Evolutionary conservation across 2,329 filamentous ascomycete genomes (phyloP).

Genomic region (Periconia sp.): DNA sequence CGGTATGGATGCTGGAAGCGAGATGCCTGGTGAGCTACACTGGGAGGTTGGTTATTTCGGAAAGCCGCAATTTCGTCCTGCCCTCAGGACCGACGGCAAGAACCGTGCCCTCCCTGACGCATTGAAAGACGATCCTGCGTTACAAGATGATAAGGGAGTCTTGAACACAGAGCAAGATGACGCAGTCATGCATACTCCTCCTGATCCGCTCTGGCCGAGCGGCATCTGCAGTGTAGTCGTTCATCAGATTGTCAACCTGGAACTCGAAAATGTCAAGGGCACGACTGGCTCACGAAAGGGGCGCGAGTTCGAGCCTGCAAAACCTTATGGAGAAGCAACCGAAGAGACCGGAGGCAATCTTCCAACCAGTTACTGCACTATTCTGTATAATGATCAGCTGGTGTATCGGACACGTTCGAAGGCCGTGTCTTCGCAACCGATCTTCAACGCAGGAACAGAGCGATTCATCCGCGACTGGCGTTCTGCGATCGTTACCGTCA

Average conservation of each 20-base stretch:
- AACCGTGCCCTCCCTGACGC: conserved; percentile 76
- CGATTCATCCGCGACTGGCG: conserved; percentile 93
- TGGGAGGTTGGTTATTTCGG: conserved; percentile 97
- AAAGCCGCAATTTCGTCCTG: conserved; percentile 85
- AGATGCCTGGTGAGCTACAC: conserved; percentile 91
- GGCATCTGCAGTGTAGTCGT: conserved; percentile 85
- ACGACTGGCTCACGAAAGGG: conserved; percentile 81
- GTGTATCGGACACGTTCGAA: conserved; percentile 95
- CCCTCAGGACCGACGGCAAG: conserved; percentile 85
- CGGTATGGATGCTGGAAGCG: conserved; percentile 81
- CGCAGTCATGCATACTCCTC: conserved; percentile 86
- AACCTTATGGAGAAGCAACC: conserved; percentile 81
- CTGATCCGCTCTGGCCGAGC: conserved; percentile 94
- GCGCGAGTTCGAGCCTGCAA: conserved; percentile 87
- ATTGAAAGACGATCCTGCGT: conserved; percentile 73
- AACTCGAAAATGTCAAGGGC: conserved; percentile 89
- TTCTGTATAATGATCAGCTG: conserved; percentile 85
- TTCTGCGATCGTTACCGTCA: conserved; percentile 82
- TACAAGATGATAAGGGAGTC: conserved; percentile 87
- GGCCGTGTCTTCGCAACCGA: conserved; percentile 90
- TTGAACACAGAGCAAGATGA: conserved; percentile 78
- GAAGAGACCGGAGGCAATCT: conserved; percentile 81
- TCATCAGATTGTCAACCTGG: conserved; percentile 94
- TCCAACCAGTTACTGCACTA: conserved; percentile 93
- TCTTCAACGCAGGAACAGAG: conserved; percentile 96